Conservation (phyloP, 306 rosid species). For the Trifolium repens region DNA sequence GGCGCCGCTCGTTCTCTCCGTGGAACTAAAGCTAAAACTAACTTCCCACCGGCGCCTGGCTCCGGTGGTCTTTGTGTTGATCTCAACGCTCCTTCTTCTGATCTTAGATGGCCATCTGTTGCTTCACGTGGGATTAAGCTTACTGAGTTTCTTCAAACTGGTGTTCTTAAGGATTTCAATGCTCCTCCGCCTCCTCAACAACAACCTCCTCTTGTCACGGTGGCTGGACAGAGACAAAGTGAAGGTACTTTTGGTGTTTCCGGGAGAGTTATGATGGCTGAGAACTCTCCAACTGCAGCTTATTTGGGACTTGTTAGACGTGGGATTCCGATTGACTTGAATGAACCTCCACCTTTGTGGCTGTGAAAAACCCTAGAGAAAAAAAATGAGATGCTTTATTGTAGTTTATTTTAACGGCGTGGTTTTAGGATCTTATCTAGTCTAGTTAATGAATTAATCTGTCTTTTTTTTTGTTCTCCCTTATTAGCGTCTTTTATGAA, state of each 20-base stretch:
- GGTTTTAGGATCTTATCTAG: conserved; percentile 15
- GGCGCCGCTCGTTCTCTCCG: conserved; percentile 97
- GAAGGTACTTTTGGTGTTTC: not conserved
- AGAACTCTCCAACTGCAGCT: conserved; percentile 55
- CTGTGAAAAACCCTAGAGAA: conserved; percentile 42
- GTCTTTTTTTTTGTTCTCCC: not conserved
- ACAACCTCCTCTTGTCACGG: not conserved
- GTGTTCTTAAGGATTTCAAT: conserved; percentile 48
- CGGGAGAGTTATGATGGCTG: conserved; percentile 1
- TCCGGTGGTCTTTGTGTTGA: conserved; percentile 57
- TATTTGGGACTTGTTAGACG: conserved; percentile 74
- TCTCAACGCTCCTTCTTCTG: conserved; percentile 61
- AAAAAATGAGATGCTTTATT: not conserved
- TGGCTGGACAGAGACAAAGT: not conserved
- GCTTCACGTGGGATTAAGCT: conserved; percentile 56
- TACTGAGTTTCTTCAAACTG: conserved; percentile 69
- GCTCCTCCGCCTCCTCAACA: conserved; percentile 17
- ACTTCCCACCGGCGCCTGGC: conserved; percentile 65
- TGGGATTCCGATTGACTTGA: conserved; percentile 82
- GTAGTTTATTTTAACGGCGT: conserved; percentile 22
- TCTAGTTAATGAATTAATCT: not conserved
- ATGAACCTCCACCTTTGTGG: conserved; percentile 97
- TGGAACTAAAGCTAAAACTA: conserved; percentile 85
- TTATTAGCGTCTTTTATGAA: not conserved
- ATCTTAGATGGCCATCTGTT: conserved; percentile 48